Evolutionary conservation across 345 rosid species (phyloP).

Genomic region (Barbarea vulgaris): DNA sequence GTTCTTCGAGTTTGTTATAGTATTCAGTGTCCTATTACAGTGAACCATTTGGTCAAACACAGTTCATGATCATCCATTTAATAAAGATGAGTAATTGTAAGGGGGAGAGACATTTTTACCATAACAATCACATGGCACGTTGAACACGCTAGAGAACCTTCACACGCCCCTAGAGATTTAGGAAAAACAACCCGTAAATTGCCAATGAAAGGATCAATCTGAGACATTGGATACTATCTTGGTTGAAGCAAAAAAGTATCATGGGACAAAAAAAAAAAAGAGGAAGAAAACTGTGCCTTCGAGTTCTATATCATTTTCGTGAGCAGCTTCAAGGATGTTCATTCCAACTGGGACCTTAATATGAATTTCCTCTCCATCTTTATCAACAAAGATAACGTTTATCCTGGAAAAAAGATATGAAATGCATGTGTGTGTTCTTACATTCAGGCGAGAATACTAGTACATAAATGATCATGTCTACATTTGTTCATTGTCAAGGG

Average conservation of each 20-base stretch:
- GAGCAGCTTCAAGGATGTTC: constrained; percentile 95
- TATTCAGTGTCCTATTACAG: constrained; percentile 62
- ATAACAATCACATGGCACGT: constrained; percentile 90
- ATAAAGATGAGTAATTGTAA: background rate
- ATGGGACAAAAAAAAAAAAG: background rate
- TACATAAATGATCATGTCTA: background rate
- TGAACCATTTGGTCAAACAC: background rate
- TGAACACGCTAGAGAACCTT: constrained; percentile 93
- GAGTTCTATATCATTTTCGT: constrained; percentile 87
- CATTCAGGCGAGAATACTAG: background rate
- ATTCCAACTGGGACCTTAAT: constrained; percentile 81
- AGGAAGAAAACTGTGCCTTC: constrained; percentile 58
- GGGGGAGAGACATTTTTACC: constrained; percentile 44
- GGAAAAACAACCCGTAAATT: constrained; percentile 27
- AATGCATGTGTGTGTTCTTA: constrained; percentile 1
- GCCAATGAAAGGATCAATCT: background rate
- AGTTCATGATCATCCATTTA: constrained; percentile 1
- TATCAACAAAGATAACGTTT: constrained; percentile 80
- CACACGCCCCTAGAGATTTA: constrained; percentile 76
- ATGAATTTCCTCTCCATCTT: constrained; percentile 78
- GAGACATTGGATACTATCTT: background rate
- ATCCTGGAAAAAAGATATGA: constrained; percentile 59
- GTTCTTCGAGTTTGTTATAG: constrained; percentile 92
- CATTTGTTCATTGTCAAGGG: constrained; percentile 2
- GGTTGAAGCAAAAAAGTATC: background rate